Conservation (phyloP, 768 basidiomycete species). For the Amyloporia xantha region DNA sequence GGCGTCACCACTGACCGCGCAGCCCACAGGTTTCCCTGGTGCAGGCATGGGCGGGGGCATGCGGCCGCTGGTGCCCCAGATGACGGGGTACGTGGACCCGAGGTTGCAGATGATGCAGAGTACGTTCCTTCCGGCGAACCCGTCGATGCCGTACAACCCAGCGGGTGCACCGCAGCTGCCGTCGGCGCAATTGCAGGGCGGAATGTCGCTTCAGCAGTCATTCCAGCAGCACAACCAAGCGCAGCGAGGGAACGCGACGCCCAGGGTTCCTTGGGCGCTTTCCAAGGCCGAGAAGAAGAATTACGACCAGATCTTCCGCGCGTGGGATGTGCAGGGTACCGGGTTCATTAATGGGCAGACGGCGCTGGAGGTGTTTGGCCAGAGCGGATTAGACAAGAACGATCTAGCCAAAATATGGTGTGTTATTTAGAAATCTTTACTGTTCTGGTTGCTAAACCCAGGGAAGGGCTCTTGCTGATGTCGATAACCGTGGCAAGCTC, state of each 20-base stretch:
- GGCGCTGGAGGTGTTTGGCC: conserved; percentile 90
- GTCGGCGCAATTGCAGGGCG: conserved; percentile 36
- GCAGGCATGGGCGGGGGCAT: conserved; percentile 25
- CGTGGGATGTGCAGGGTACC: conserved; percentile 80
- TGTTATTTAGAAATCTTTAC: neutral
- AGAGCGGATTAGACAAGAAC: conserved; percentile 82
- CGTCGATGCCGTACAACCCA: conserved; percentile 49
- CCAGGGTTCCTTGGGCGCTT: conserved; percentile 80
- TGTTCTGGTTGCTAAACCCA: neutral
- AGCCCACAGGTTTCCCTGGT: conserved; percentile 54
- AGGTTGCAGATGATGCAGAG: conserved; percentile 84
- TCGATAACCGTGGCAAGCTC: conserved; percentile 89
- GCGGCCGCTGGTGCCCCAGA: conserved; percentile 57
- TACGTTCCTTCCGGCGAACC: conserved; percentile 82
- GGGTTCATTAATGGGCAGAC: conserved; percentile 85
- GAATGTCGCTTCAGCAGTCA: conserved; percentile 67
- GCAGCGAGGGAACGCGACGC: conserved; percentile 55
- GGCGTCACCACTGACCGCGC: conserved; percentile 41
- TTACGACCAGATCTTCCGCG: conserved; percentile 93
- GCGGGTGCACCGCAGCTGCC: conserved; percentile 66
- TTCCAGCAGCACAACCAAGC: conserved; percentile 85
- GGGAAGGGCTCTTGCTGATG: conserved; percentile 85
- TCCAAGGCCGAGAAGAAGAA: conserved; percentile 90
- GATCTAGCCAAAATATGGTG: conserved; percentile 93
- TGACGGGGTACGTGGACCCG: conserved; percentile 79